Percentiles rank a stretch among this genome's conserved stretches.
These are phyloP conservation scores for Diutina siamensis DNA, from an alignment of 1,139 yeast species.

Conservation along the genomic window DNA sequence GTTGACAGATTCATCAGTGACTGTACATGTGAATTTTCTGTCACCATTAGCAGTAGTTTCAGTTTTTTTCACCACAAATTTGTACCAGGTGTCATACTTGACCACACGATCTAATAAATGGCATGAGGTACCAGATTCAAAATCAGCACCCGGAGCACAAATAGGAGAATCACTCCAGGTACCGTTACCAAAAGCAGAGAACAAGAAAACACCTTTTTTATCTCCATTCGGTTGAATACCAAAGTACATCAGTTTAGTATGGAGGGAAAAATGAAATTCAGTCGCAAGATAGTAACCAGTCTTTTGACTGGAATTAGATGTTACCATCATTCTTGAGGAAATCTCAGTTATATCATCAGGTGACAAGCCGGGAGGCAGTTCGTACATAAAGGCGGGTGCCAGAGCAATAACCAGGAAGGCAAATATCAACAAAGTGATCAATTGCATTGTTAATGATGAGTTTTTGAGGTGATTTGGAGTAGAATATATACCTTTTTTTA, in stretches of 20 bases:
- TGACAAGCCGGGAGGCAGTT: too few species aligned
- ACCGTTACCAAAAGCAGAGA: background rate
- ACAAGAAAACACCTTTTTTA: background rate
- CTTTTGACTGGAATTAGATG: background rate
- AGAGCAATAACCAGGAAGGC: too few species aligned
- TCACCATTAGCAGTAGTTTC: background rate
- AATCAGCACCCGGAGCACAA: background rate
- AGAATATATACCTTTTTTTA: too few species aligned
- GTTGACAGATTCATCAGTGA: background rate
- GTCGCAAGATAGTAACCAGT: background rate
- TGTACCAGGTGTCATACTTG: background rate
- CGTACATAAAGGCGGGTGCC: too few species aligned
- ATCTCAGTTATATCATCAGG: too few species aligned
- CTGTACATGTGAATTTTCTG: background rate
- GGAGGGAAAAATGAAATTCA: background rate
- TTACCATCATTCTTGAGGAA: background rate
- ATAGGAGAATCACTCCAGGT: background rate
- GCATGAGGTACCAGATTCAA: background rate
- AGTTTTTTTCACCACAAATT: background rate
- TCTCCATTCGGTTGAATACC: background rate
- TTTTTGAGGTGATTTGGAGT: too few species aligned
- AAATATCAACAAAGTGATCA: too few species aligned
- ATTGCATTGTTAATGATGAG: too few species aligned
- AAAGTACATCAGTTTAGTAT: background rate
- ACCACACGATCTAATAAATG: background rate